Evolutionary conservation across 1,284 basidiomycete species (phyloP), one percentile per base, ranked within the genome.

Genomic region (Phenoliferia sp.): DNA sequence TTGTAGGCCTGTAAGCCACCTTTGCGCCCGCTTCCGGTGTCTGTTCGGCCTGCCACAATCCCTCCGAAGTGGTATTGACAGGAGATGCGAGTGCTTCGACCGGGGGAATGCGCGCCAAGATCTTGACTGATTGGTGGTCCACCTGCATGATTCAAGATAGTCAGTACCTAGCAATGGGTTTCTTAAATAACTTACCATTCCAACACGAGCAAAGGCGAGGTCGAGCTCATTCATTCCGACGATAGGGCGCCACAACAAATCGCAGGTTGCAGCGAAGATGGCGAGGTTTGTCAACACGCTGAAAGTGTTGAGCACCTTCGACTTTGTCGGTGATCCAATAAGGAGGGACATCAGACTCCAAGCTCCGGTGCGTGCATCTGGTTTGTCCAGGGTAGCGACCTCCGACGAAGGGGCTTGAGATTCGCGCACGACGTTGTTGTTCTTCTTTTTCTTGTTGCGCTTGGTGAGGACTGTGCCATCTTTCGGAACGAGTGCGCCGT

Each of bases 201-300:
- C 88, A 61, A 89, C 80, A 59, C 88, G 84, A 3, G 85, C 84
- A 76, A 88, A 90, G 6, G 81, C 79, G 66, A 88, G 83, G 73
- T 84, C 82, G 17, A 79, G 63, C 31, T 71, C 66, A n/a, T 71
- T 50, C 64, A 72, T 66, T 33, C 63, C 64, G 54, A 69, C 56
- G 28, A 74, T 63, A 1, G 75, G 75, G 6, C 73, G 68, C 62
- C 65, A 74, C 39, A 69, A 62, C 31, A 62, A 65, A 60, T 76
- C 75, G 44, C 69, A 32, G 2, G 44, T 65, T 55, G 69, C 55
- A 56, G 57, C 63, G 33, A 76, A 68, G n/a, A 76, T 56, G 29
- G 65, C 15, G 7, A 61, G 50, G 63, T 75, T 76, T 63, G 72
- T 52, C 15, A 22, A 55, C 31, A 69, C 60, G 6, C 62, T 36